Evolutionary conservation across 768 basidiomycete species (phyloP).

Genomic region (Kwoniella bestiolae): DNA sequence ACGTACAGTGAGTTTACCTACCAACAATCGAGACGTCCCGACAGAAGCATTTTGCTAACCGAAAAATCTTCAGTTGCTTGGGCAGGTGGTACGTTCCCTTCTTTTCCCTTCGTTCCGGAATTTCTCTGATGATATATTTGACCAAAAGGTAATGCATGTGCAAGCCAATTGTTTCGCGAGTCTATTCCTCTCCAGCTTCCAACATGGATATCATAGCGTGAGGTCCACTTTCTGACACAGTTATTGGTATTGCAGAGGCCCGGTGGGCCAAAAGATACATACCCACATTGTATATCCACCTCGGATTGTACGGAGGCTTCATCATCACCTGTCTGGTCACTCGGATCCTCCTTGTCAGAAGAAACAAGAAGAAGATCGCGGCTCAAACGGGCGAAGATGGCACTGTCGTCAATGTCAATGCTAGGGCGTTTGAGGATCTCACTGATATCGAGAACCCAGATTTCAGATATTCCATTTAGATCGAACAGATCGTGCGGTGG

Average conservation of each 20-base stretch:
- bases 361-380: constrained; percentile 24
- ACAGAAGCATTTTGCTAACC: not conserved
- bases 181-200: no score
- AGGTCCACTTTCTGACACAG: no score
- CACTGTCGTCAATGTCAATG: constrained; percentile 7
- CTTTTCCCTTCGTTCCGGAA: not conserved
- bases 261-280: constrained; percentile 62
- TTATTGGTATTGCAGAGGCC: no score
- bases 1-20: constrained; percentile 49
- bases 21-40: not conserved
- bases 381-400: constrained; percentile 13
- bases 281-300: constrained; percentile 33
- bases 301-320: constrained; percentile 18
- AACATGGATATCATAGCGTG: no score
- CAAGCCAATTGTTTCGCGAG: constrained; percentile 63
- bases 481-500: not conserved
- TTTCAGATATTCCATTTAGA: constrained; percentile 28
- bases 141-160: not conserved
- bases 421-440: constrained; percentile 31
- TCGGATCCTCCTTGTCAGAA: constrained; percentile 7
- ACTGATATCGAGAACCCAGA: constrained; percentile 43
- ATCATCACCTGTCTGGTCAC: constrained; percentile 15
- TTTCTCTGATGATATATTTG: not conserved
- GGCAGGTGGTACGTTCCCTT: constrained; percentile 59
- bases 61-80: constrained; percentile 57